Base-by-base conservation (phyloP, 2,329 filamentous ascomycete genomes). In the Aspergillus terreus region DNA sequence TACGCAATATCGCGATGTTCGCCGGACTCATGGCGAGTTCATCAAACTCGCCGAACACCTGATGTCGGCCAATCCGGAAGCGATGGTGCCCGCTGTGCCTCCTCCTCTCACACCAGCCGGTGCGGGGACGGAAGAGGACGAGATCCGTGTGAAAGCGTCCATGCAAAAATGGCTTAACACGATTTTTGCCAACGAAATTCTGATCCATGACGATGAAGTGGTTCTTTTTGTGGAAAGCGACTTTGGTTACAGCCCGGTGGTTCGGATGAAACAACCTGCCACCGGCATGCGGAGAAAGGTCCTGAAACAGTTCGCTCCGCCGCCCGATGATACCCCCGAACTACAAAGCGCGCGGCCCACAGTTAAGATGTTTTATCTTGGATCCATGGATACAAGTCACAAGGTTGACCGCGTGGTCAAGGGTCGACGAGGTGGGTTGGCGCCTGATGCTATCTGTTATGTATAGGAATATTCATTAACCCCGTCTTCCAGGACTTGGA, bases 191-290 rank as follows among this genome's bases (percentile, higher is more conserved):
- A 97, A 94, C 62, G 92, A 97, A 33, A 85, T 95, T 1, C 82
- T 99, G 6, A 95, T 96, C 78, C 84, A 88, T 56, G 94, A 99
- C 68, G 92, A 97, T 56, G 94, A 99, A 74, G 92, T 97, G 84
- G 84, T 96, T 4, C 85, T 97, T 54, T 99, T 99, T 64, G 91
- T 99, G n/a, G 94, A 99, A 74, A 96, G 90, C 67, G 94, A 99
- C 70, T 97, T 96, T 70, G 94, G 94, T 38, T 99, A 99, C 72
- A 96, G 91, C 65, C 94, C 94, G 1, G 88, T 97, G 65, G 86
- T 96, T 44, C 87, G 92, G 71, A 90, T 91, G 80, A 96, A 95
- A 78, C 94, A 99, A 71, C 94, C 94, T 19, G 94, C 94, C 7
- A 99, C 94, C 1, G 94, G 94, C 41, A 90, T 99, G 61, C 85